A percentile compares a stretch with the other conserved stretches of the same genome.
These are phyloP conservation scores for Hydrangea macrophylla DNA, from an alignment of 148 eudicot genomes.

Conservation along the genomic window DNA sequence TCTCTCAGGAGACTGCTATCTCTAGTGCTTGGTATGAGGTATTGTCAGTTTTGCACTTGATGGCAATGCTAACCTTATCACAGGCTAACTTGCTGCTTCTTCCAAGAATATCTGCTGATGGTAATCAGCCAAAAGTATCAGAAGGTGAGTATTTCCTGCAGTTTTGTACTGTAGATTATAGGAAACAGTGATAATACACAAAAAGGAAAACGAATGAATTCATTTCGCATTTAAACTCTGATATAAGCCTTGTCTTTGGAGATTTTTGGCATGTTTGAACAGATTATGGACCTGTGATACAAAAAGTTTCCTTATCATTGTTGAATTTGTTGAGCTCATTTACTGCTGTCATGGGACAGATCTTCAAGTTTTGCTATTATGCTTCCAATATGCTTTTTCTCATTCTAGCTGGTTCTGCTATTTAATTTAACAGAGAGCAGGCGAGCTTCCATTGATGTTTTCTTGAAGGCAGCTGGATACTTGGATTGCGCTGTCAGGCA, in stretches of 20 bases:
- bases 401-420: conserved; percentile 8
- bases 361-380: background rate
- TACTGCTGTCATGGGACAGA: background rate
- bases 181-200: background rate
- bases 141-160: conserved; percentile 60
- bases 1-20: conserved; percentile 76
- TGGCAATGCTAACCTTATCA: conserved; percentile 77
- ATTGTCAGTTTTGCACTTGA: conserved; percentile 86
- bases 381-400: background rate
- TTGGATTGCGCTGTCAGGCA: conserved; percentile 95
- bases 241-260: background rate
- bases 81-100: conserved; percentile 93
- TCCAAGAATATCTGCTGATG: conserved; percentile 87
- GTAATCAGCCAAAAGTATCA: conserved; percentile 85
- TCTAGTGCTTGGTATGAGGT: conserved; percentile 97
- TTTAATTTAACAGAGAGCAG: conserved; percentile 65
- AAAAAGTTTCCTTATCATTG: background rate
- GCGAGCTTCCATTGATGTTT: conserved; percentile 79
- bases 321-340: background rate
- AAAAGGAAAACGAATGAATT: background rate
- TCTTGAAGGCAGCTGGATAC: conserved; percentile 94
- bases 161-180: background rate
- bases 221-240: background rate
- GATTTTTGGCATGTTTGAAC: background rate
- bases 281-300: background rate